These are phyloP conservation scores for Colletotrichum musicola DNA, from an alignment of 2,329 filamentous ascomycete species.

Conservation along the genomic window DNA sequence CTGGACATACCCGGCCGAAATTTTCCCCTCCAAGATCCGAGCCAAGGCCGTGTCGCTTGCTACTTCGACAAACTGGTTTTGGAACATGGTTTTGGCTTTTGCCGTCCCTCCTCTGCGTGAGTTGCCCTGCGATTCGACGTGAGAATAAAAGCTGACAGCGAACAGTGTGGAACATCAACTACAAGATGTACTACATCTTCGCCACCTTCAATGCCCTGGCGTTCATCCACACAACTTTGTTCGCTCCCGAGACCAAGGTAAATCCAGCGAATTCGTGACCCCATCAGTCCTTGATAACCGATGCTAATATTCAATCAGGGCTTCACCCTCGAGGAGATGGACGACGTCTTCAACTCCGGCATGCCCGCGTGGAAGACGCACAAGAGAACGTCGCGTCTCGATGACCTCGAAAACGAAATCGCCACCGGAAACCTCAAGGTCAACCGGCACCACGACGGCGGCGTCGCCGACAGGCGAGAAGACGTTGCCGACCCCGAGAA, in stretches of 20 bases:
- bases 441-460: neutral
- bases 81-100: constrained; percentile 68
- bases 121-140: constrained; percentile 46
- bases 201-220: constrained; percentile 77
- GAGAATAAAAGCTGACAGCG: neutral
- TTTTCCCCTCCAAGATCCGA: constrained; percentile 56
- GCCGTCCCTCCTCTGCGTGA: constrained; percentile 62
- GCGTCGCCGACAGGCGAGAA: neutral
- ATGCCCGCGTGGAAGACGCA: constrained; percentile 69
- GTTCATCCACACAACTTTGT: constrained; percentile 76
- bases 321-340: constrained; percentile 82
- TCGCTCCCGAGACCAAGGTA: constrained; percentile 71
- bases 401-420: constrained; percentile 61
- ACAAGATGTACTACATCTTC: constrained; percentile 80
- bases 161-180: constrained; percentile 53
- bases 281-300: too few species aligned
- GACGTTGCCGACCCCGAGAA: constrained; percentile 20
- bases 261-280: neutral
- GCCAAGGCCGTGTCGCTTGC: constrained; percentile 59
- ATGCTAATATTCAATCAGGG: constrained; percentile 51
- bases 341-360: constrained; percentile 76
- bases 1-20: constrained; percentile 63
- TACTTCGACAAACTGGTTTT: constrained; percentile 56
- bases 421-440: constrained; percentile 59
- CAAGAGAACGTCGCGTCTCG: constrained; percentile 58